Evolutionary conservation across 106 monocot genomes (phyloP).

Genomic region (Allium cepa): DNA sequence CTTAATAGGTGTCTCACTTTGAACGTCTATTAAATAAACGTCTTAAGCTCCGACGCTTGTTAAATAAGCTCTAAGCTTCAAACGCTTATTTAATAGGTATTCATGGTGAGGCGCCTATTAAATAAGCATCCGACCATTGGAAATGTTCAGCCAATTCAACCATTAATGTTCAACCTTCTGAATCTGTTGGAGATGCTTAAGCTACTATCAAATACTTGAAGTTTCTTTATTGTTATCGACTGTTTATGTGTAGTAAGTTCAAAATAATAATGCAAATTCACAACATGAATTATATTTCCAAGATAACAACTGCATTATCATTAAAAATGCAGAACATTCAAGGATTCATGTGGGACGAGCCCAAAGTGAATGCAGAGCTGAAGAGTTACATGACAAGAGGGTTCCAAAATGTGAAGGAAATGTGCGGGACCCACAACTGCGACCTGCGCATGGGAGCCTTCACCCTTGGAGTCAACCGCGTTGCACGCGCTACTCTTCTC

Average conservation of each 20-base stretch:
- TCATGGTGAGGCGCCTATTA: no score
- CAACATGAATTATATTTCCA: no score
- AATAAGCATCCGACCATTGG: no score
- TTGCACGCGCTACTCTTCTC: constrained; percentile 83
- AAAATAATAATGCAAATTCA: no score
- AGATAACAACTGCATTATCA: background rate
- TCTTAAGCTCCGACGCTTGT: no score
- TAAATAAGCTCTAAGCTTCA: no score
- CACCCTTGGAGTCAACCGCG: constrained; percentile 85
- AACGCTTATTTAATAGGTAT: no score
- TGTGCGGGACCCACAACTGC: constrained; percentile 78
- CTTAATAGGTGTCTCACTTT: no score
- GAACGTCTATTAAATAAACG: no score
- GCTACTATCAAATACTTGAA: background rate
- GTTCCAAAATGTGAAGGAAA: constrained; percentile 72
- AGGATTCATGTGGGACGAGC: constrained; percentile 82
- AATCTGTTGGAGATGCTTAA: no score
- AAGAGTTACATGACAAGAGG: constrained; percentile 70
- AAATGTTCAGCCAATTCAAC: no score
- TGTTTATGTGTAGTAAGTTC: constrained; percentile 23
- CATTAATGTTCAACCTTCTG: no score
- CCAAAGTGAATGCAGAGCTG: constrained; percentile 87
- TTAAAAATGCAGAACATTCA: constrained; percentile 63
- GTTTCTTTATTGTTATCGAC: background rate
- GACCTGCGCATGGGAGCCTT: constrained; percentile 98